Evolutionary conservation across 2,329 filamentous ascomycete genomes (phyloP).

Genomic region (Colletotrichum eremochloae): DNA sequence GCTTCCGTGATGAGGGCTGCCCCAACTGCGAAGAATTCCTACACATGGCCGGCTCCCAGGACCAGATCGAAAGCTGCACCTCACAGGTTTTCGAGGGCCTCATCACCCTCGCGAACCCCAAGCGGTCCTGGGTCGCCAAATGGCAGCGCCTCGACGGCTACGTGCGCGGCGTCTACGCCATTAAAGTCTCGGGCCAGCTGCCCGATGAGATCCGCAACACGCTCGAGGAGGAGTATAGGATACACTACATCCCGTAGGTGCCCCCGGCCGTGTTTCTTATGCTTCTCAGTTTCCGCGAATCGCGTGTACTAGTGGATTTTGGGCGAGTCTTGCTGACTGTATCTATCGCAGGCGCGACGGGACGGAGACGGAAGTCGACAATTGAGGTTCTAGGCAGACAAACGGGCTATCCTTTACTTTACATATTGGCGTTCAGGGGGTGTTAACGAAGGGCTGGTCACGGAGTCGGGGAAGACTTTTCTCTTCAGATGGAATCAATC

Average conservation of each 20-base stretch:
- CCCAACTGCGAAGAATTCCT: constrained; percentile 97
- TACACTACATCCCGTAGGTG: constrained; percentile 76
- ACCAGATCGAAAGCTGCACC: constrained; percentile 92
- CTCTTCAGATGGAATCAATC: constrained; percentile 33
- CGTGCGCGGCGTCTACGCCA: constrained; percentile 90
- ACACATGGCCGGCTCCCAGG: constrained; percentile 81
- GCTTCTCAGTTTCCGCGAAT: neutral
- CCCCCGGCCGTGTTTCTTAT: neutral
- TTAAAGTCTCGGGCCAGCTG: constrained; percentile 89
- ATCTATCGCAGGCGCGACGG: constrained; percentile 63
- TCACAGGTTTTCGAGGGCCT: constrained; percentile 96
- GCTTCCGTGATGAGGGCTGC: constrained; percentile 89
- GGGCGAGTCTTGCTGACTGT: constrained; percentile 28
- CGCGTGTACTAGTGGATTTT: neutral
- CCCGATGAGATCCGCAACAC: constrained; percentile 74
- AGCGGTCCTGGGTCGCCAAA: constrained; percentile 91
- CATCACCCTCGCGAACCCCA: constrained; percentile 86
- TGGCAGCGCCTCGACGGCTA: constrained; percentile 95
- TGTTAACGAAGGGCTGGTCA: constrained; percentile 24
- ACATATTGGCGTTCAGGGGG: constrained; percentile 49
- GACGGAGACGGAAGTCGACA: constrained; percentile 65
- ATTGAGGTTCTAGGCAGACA: constrained; percentile 46
- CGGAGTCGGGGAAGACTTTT: constrained; percentile 35
- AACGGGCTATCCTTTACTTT: constrained; percentile 39
- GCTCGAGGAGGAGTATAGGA: constrained; percentile 73